Conservation (phyloP, 257 asterid species). For the Prunella vulgaris region DNA sequence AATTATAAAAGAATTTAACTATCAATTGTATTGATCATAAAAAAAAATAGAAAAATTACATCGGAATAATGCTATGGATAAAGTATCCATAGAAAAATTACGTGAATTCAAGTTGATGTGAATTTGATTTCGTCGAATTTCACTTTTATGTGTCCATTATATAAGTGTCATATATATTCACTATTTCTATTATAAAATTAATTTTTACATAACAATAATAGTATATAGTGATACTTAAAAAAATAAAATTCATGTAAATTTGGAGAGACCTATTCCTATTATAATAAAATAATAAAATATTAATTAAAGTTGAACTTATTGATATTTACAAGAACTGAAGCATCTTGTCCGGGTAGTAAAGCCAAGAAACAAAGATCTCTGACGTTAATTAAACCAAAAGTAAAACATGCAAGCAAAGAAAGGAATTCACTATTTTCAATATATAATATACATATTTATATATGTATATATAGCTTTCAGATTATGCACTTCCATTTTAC, state of each 20-base stretch:
- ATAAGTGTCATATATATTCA: no score
- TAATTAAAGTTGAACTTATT: background rate
- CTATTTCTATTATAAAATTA: no score
- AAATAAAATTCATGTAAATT: no score
- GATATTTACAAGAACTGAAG: background rate
- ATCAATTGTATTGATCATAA: no score
- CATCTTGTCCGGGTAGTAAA: conserved; percentile 17
- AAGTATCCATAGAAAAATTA: background rate
- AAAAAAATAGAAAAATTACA: no score
- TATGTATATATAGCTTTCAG: conserved; percentile 9
- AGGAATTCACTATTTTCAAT: conserved; percentile 27
- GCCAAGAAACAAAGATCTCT: conserved; percentile 26
- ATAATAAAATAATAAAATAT: background rate
- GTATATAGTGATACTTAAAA: no score
- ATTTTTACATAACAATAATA: no score
- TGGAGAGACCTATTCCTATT: background rate
- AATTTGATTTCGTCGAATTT: no score
- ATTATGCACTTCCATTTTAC: conserved; percentile 17
- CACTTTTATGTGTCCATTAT: no score
- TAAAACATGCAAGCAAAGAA: conserved; percentile 44
- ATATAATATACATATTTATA: background rate
- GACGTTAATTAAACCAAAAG: conserved; percentile 20
- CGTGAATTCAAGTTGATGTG: no score
- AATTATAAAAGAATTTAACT: no score
- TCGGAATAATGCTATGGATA: background rate